These are phyloP conservation scores for Kluyveromyces sp. DNA, from an alignment of 1,139 yeast genomes.

Conservation along the genomic window DNA sequence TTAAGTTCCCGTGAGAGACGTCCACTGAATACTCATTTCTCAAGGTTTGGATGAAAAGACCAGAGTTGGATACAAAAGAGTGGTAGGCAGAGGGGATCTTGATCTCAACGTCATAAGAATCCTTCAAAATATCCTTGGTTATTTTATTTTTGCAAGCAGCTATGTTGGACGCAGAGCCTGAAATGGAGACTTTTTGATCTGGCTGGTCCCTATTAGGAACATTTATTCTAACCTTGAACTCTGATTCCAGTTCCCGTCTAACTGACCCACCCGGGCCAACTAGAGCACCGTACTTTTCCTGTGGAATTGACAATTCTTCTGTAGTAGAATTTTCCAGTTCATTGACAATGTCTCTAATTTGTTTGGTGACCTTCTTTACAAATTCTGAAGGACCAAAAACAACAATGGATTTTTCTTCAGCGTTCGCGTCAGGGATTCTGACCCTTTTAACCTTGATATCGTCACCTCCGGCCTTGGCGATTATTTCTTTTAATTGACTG, in stretches of 20 bases:
- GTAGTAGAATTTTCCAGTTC: constrained; percentile 58
- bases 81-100: constrained; percentile 55
- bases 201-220: constrained; percentile 60
- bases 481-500: constrained; percentile 63
- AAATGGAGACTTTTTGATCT: constrained; percentile 38
- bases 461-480: constrained; percentile 71
- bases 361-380: constrained; percentile 62
- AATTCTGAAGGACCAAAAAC: constrained; percentile 71
- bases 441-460: constrained; percentile 49
- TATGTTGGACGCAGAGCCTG: constrained; percentile 59
- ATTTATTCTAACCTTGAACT: constrained; percentile 53
- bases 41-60: constrained; percentile 55
- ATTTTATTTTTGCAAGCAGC: constrained; percentile 51
- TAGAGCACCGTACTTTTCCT: constrained; percentile 67
- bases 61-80: constrained; percentile 60
- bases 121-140: constrained; percentile 42
- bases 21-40: constrained; percentile 50
- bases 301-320: constrained; percentile 55
- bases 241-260: constrained; percentile 67
- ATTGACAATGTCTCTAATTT: constrained; percentile 56
- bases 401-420: constrained; percentile 54
- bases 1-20: constrained; percentile 51
- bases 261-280: constrained; percentile 79
- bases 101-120: constrained; percentile 38
- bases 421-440: constrained; percentile 67